Percentiles rank a stretch among this genome's conserved stretches.
Evolutionary conservation across 208 protist species (phyloP).

Genomic region (Acanthamoeba royreba): DNA sequence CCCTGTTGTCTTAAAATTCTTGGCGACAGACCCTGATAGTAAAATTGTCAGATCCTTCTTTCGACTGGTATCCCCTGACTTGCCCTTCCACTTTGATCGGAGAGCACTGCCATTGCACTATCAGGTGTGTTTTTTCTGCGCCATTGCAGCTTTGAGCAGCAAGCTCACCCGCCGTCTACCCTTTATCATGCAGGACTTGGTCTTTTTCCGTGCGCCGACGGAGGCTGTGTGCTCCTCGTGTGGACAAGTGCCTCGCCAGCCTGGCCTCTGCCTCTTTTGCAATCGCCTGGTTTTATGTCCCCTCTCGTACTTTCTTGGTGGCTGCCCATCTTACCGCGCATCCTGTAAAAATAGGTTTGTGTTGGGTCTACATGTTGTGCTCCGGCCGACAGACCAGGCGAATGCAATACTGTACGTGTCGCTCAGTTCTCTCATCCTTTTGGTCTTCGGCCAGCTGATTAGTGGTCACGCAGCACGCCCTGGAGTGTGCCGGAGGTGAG

Average conservation of each 20-base stretch:
- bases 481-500: background rate
- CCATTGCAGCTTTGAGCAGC: background rate
- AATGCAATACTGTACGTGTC: background rate
- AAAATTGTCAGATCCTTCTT: background rate
- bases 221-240: background rate
- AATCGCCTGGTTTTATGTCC: background rate
- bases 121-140: background rate
- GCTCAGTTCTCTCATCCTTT: background rate
- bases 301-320: background rate
- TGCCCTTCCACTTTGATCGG: slow-evolving; percentile 4
- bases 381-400: background rate
- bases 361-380: background rate
- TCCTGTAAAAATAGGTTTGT: background rate
- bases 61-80: background rate
- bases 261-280: background rate
- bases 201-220: background rate
- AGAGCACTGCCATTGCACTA: background rate
- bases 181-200: background rate
- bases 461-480: background rate
- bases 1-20: no score
- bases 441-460: no score
- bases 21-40: no score
- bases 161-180: no score
- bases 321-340: background rate
- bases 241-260: background rate